Percentiles rank a stretch among this genome's conserved stretches.
Evolutionary conservation across 2,329 filamentous ascomycete genomes (phyloP).

Genomic region (Hypoxylon sp.): DNA sequence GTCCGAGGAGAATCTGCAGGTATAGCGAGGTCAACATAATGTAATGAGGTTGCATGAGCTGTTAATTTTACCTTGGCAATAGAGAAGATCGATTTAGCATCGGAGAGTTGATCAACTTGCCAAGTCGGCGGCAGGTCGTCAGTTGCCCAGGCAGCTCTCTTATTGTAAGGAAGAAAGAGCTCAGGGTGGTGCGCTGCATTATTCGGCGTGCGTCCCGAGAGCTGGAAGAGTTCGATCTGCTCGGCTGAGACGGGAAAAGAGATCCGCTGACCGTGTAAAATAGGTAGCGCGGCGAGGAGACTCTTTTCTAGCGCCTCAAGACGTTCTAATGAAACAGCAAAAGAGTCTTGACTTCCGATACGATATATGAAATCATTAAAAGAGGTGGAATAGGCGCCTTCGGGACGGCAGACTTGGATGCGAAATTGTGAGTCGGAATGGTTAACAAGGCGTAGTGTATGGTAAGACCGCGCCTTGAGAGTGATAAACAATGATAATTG

Average conservation of each 20-base stretch:
- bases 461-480: slow-evolving; percentile 18
- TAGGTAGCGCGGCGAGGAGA: slow-evolving; percentile 12
- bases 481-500: slow-evolving; percentile 19
- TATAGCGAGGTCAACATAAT: too few relatives aligned
- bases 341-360: slow-evolving; percentile 5
- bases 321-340: slow-evolving; percentile 4
- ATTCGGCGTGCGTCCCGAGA: neutral
- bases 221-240: slow-evolving; percentile 9
- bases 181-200: too few relatives aligned
- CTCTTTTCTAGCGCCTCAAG: slow-evolving; percentile 16
- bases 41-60: too few relatives aligned
- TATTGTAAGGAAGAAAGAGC: slow-evolving; percentile 16
- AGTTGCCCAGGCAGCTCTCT: too few relatives aligned
- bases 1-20: too few relatives aligned
- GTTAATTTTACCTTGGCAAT: too few relatives aligned
- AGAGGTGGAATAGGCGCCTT: slow-evolving; percentile 1
- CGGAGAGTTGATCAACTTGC: too few relatives aligned
- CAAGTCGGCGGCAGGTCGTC: too few relatives aligned
- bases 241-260: slow-evolving; percentile 14
- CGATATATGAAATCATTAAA: slow-evolving; percentile 9
- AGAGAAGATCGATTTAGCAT: too few relatives aligned
- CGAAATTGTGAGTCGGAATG: slow-evolving; percentile 18
- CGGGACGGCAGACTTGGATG: slow-evolving; percentile 17
- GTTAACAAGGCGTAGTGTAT: slow-evolving; percentile 16
- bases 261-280: slow-evolving; percentile 8